These are phyloP conservation scores for Apiotrichum gamsii DNA, from an alignment of 1,284 basidiomycete species.

Conservation along the genomic window DNA sequence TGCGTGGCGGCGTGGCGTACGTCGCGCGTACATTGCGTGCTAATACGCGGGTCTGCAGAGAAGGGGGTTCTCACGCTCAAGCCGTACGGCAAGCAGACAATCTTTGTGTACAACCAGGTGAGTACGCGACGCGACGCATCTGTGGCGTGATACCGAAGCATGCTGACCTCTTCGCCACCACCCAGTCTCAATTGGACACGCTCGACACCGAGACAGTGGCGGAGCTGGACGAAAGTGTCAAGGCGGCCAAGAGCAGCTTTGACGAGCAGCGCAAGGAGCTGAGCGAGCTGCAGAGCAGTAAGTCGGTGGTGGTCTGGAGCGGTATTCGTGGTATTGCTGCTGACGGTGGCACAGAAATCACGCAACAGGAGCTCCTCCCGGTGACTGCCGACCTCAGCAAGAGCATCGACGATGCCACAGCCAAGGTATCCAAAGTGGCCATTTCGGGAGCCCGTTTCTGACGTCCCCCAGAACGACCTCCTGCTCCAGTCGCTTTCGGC, in stretches of 20 bases:
- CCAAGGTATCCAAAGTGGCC: too few relatives aligned
- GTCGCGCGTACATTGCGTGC: background rate
- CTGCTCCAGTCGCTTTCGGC: conserved; percentile 26
- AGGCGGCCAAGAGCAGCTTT: conserved; percentile 57
- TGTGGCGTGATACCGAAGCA: too few relatives aligned
- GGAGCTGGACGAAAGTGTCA: too few relatives aligned
- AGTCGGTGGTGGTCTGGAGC: too few relatives aligned
- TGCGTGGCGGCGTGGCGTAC: too few relatives aligned
- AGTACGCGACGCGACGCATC: background rate
- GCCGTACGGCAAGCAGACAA: conserved; percentile 64
- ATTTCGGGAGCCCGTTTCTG: conserved; percentile 1
- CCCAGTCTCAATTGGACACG: conserved; percentile 8
- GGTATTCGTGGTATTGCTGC: too few relatives aligned
- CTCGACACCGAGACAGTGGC: conserved; percentile 50
- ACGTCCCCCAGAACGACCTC: conserved; percentile 37
- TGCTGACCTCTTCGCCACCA: background rate
- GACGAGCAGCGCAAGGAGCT: conserved; percentile 60
- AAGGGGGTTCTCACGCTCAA: conserved; percentile 41
- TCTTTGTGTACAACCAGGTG: conserved; percentile 47
- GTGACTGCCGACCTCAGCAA: conserved; percentile 59
- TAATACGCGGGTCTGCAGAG: conserved; percentile 24
- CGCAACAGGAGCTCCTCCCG: conserved; percentile 57
- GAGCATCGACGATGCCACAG: conserved; percentile 31
- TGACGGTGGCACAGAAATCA: conserved; percentile 53
- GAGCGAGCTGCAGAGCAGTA: conserved; percentile 55